phyloP scores from a whole-genome alignment of 2,329 filamentous ascomycete species.

The Epichloe sp. region DNA sequence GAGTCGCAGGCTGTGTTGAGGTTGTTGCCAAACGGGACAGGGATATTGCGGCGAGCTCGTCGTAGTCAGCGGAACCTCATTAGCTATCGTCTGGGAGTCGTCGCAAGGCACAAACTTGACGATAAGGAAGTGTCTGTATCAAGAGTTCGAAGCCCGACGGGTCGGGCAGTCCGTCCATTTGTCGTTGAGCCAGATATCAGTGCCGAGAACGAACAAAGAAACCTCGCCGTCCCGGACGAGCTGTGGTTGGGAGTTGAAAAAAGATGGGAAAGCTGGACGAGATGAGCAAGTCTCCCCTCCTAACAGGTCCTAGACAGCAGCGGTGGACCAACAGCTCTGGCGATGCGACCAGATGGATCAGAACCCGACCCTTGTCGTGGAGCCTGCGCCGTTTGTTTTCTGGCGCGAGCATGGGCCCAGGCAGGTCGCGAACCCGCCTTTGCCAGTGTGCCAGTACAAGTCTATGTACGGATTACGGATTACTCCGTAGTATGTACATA shows the following conservation, averaged over 20 bases:
- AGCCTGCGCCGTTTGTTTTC: not conserved
- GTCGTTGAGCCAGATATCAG: not conserved
- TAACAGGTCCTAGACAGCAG: too few relatives aligned
- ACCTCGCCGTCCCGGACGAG: not conserved
- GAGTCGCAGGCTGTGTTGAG: not conserved
- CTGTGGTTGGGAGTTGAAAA: not conserved
- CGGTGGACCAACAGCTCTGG: too few relatives aligned
- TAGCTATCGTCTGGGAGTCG: not conserved
- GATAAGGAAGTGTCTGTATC: not conserved
- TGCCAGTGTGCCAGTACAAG: too few relatives aligned
- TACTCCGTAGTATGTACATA: too few relatives aligned
- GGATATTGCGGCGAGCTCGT: constrained; percentile 3
- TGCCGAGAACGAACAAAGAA: not conserved
- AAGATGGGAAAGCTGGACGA: not conserved
- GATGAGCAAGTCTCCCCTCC: not conserved
- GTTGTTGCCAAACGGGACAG: not conserved
- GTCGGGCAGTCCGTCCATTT: not conserved
- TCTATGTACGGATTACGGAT: too few relatives aligned
- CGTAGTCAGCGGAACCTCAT: constrained; percentile 1
- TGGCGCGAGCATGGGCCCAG: not conserved
- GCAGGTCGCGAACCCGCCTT: too few relatives aligned
- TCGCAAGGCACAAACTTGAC: not conserved
- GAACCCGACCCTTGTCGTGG: not conserved
- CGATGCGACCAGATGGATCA: not conserved
- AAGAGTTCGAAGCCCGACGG: not conserved